Evolutionary conservation across 768 basidiomycete genomes (phyloP), one percentile per base, ranked within the genome.

Genomic region (Xerocomus brunneocitrinus): DNA sequence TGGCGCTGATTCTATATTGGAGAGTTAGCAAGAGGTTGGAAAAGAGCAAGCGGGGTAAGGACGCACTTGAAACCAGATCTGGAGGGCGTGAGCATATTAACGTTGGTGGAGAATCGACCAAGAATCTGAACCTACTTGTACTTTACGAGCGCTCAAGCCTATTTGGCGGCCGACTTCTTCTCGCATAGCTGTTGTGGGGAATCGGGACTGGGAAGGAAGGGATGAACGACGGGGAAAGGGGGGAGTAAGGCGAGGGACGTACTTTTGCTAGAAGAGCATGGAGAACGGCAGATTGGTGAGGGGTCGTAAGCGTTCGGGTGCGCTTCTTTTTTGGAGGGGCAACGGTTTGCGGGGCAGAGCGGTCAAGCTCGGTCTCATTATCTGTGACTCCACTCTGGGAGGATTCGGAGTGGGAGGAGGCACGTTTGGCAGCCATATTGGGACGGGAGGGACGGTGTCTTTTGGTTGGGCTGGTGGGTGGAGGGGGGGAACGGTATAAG

Each of bases 41-140:
- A 19, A 28, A 30, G 7, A n/a, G 31, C 9, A 22, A 22, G 14
- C 7, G n/a, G 49, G 25, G 28, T 5, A 12, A 47, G 56, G 1
- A 58, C 59, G 19, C 10, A 88, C 89, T 79, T 91, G 90, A 71
- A 92, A 92, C 90, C 90, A 92, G 60, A 92, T 90, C 90, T 92
- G 63, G 3, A 42, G 27, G 12, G 27, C 28, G 40, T 58, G 40
- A 64, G 48, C 53, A 55, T 55, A 25, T 31, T 51, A 35, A 49
- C n/a, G 25, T 24, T 32, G 34, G 31, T 24, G 32, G 41, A 7
- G 58, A 44, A 50, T 49, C 38, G 39, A 49, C 48, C 53, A 7
- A 25, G 41, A 34, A 44, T 54, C 35, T 24, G 13, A 6, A 77
- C 85, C 65, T 62, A 88, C 90, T 82, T 94, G 91, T 3, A 94